Evolutionary conservation across 164 flowering plant species (phyloP), one percentile per base, ranked within the genome.

Genomic region (Echeveria elegans): DNA sequence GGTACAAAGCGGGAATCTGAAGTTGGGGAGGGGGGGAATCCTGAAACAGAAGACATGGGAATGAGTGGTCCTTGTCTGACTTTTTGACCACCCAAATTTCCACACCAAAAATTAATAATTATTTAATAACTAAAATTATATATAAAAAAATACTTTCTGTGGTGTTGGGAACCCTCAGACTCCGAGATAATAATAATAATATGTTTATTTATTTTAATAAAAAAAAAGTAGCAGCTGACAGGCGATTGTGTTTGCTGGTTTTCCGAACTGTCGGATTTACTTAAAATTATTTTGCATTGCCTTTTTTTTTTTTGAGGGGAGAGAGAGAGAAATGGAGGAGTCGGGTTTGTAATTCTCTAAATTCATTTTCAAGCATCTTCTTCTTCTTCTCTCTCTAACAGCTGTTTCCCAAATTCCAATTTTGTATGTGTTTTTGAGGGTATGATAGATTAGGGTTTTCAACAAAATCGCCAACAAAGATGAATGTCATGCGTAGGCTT

Each of bases 401-500:
- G 24, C 3, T 56, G 1, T 56, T 56, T 56, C 0, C 61, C 23
- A 28, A 56, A 24, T 24, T 53, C 10, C 9, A 7, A 24, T 26
- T 53, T 56, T 43, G 15, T 11, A 8, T 10, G 12, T 53, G 23
- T 10, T 53, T 53, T 53, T 11, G 59, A 28, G 58, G 58, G 23
- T 52, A 21, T 30, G 60, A 15, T 53, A 28, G 60, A 18, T 9
- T 53, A 56, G 61, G 61, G 32, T 56, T 56, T 56, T 28, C 61
- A 12, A 6, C n/a, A 19, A 32, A 56, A 56, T 4, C 61, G 61
- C 15, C n/a, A n/a, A n/a, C n/a, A 45, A 70, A 60, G 59, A 86
- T 92, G 98, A 87, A 90, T 80, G 83, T 88, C 71, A 84, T 92
- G 95, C 89, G 95, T 24, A 82, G 98, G 11, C 76, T 92, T 53